Base-by-base conservation (phyloP, 1,284 basidiomycete species). In the Phenoliferia sp. region DNA sequence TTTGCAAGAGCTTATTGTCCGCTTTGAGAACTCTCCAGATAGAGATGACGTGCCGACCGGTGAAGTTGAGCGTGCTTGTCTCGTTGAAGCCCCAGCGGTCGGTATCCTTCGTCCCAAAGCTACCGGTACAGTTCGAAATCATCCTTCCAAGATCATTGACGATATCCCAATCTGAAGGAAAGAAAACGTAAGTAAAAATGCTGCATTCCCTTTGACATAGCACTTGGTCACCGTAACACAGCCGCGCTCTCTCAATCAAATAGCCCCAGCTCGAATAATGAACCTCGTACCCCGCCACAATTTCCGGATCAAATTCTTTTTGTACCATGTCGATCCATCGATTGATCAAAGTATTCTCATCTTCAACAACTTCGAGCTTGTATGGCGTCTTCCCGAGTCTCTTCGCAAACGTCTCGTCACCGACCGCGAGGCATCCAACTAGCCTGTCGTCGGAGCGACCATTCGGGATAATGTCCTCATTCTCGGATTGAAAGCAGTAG, bases 181-280 rank as follows among this genome's bases (percentile, higher is more conserved):
- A 36, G 17, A 31, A 34, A 15, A 16, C 19, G 26, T 33, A 22
- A 31, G 3, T 54, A 19, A 31, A 35, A 10, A 28, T 15, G 6
- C 9, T 34, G 1, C 39, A 44, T 12, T 44, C 39, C n/a, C 22
- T 44, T 22, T 44, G 39, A 44, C 12, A 55, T 12, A 26, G 52
- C n/a, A 12, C 17, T 55, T 28, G n/a, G 65, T 59, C 16, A 73
- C 71, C 57, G 68, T 79, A 78, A 15, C 22, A 12, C 12, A 44
- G 22, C 34, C 77, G 60, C 0, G 87, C 88, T 58, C 94, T 84
- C n/a, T 85, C 85, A 62, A 84, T 82, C 1, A 97, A 80, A 79
- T 94, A 98, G 0, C 94, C 94, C 95, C 95, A 99, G 1, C 90
- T 93, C 0, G 85, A 83, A 22, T 84, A 84, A 76, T 97, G 91